A percentile compares a stretch with the other conserved stretches of the same genome.
phyloP scores from a whole-genome alignment of 192 early-diverging fungal species.

The Podila verticillata region DNA sequence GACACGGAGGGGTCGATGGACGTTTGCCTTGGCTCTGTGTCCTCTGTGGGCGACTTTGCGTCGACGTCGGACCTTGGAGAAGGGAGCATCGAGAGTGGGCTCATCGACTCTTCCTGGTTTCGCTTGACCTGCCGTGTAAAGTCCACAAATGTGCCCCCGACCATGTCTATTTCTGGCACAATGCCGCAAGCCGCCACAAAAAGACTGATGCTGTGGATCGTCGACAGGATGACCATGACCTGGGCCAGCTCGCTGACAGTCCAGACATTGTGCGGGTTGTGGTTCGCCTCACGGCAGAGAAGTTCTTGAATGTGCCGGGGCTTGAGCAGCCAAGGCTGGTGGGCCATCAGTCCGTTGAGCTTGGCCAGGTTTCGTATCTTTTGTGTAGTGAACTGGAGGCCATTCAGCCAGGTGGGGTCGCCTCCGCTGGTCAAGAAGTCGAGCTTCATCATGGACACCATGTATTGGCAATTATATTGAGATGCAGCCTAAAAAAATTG shows the following conservation, averaged over 20 bases:
- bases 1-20: not conserved
- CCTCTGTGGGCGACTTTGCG: not conserved
- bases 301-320: slow-evolving; percentile 51
- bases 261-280: slow-evolving; percentile 60
- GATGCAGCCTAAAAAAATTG: slow-evolving; percentile 55
- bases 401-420: slow-evolving; percentile 63
- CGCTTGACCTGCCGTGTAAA: slow-evolving; percentile 14
- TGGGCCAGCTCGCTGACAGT: slow-evolving; percentile 63
- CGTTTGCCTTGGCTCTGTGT: not conserved
- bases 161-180: slow-evolving; percentile 65
- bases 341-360: slow-evolving; percentile 57
- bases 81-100: slow-evolving; percentile 40
- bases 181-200: slow-evolving; percentile 66
- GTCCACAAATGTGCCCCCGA: slow-evolving; percentile 55
- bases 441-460: slow-evolving; percentile 61
- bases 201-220: slow-evolving; percentile 61
- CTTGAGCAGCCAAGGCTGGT: slow-evolving; percentile 63
- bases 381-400: slow-evolving; percentile 50
- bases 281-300: slow-evolving; percentile 44
- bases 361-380: slow-evolving; percentile 61
- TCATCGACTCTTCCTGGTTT: slow-evolving; percentile 31
- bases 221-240: slow-evolving; percentile 58
- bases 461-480: slow-evolving; percentile 63
- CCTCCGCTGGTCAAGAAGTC: slow-evolving; percentile 62
- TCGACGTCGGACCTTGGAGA: slow-evolving; percentile 36